Evolutionary conservation across 1,284 basidiomycete species (phyloP).

Genomic region (Ganoderma sinense): DNA sequence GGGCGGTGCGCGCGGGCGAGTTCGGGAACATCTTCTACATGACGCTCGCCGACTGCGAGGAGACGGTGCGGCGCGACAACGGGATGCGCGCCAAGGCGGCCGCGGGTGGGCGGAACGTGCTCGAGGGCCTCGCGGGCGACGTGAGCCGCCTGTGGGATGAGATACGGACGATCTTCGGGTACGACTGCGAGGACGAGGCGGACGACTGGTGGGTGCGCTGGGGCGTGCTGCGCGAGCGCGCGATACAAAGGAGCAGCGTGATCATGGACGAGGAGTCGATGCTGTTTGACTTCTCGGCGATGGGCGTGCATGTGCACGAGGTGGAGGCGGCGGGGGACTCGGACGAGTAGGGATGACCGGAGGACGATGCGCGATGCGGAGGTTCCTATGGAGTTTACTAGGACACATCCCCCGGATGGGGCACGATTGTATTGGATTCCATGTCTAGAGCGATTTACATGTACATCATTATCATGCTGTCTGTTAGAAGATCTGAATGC

Average conservation of each 20-base stretch:
- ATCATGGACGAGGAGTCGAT: not conserved
- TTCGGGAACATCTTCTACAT: constrained; percentile 25
- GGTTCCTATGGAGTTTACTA: not conserved
- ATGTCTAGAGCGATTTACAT: not conserved
- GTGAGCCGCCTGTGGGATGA: constrained; percentile 36
- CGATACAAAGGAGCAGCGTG: constrained; percentile 20
- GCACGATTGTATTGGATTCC: not conserved
- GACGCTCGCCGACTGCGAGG: constrained; percentile 29
- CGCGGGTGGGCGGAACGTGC: constrained; percentile 22
- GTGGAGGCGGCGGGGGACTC: not conserved
- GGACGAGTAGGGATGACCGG: not conserved
- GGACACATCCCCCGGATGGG: not conserved
- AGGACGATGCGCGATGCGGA: not conserved
- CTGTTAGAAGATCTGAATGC: not conserved
- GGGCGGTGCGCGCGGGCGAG: constrained; percentile 29
- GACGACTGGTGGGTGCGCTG: constrained; percentile 48
- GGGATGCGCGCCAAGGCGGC: constrained; percentile 19
- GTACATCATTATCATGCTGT: not conserved
- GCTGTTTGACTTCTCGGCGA: constrained; percentile 21
- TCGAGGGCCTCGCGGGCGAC: constrained; percentile 31
- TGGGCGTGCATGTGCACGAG: constrained; percentile 17
- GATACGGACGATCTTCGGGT: constrained; percentile 41
- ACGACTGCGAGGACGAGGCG: constrained; percentile 46
- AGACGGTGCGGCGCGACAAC: constrained; percentile 15
- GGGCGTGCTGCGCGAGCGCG: constrained; percentile 43